A percentile compares a stretch with the other conserved stretches of the same genome.
Evolutionary conservation across 768 basidiomycete genomes (phyloP).

Genomic region (Psilocybe subaeruginosa): DNA sequence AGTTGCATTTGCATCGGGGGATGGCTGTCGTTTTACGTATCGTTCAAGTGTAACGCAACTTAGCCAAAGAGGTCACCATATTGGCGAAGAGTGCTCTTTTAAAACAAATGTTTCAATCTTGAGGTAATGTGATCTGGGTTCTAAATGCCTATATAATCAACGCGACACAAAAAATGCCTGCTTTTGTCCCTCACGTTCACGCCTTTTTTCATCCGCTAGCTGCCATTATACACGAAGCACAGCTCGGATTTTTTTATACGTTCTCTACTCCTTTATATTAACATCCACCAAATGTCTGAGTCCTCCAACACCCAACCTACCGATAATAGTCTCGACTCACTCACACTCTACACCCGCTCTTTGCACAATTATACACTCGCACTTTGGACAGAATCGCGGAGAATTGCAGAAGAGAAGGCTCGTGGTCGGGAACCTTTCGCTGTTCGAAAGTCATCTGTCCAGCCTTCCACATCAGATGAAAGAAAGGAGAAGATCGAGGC

Average conservation of each 20-base stretch:
- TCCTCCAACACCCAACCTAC: slow-evolving; percentile 17
- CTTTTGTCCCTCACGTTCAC: slow-evolving; percentile 10
- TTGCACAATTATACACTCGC: slow-evolving; percentile 69
- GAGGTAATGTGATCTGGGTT: slow-evolving; percentile 20
- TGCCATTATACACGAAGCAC: slow-evolving; percentile 18
- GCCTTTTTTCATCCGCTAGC: slow-evolving; percentile 8
- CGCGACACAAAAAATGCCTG: neutral
- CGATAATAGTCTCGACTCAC: slow-evolving; percentile 36
- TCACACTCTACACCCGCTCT: slow-evolving; percentile 62
- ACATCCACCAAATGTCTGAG: slow-evolving; percentile 15
- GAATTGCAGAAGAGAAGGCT: slow-evolving; percentile 55
- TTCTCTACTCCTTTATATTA: slow-evolving; percentile 5
- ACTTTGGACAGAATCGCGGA: slow-evolving; percentile 69
- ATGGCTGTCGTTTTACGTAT: neutral
- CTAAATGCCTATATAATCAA: slow-evolving; percentile 20
- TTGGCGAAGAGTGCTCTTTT: neutral
- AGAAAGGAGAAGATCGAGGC: slow-evolving; percentile 1
- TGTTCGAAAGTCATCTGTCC: neutral
- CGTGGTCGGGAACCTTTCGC: slow-evolving; percentile 28
- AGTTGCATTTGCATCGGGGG: neutral
- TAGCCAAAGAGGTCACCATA: neutral
- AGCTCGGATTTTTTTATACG: slow-evolving; percentile 7
- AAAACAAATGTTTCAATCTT: slow-evolving; percentile 2
- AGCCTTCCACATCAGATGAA: neutral
- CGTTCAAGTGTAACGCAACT: neutral